These are phyloP conservation scores for Bolboschoenus planiculmis DNA, from an alignment of 176 grass and related monocot species.

Conservation along the genomic window DNA sequence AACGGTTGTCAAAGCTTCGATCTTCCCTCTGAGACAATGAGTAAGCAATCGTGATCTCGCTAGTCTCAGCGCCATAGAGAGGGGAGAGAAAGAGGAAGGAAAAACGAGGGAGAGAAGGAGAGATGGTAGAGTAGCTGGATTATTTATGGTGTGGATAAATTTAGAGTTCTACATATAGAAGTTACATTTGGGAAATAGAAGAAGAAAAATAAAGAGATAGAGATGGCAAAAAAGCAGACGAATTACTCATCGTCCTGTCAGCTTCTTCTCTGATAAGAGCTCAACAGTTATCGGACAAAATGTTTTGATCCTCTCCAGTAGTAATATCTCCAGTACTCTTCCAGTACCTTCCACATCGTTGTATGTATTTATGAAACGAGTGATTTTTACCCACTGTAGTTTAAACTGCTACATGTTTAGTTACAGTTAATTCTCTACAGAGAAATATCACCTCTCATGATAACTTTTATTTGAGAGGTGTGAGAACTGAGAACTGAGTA, in stretches of 20 bases:
- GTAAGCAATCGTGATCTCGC: slow-evolving; percentile 22
- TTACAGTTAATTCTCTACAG: background rate
- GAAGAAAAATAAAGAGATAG: background rate
- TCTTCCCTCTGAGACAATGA: slow-evolving; percentile 10
- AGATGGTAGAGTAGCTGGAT: background rate
- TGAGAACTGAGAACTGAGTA: background rate
- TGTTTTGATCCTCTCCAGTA: background rate
- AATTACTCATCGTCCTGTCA: slow-evolving; percentile 14
- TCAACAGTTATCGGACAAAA: background rate
- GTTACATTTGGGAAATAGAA: background rate
- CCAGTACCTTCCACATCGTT: background rate
- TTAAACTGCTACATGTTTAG: background rate
- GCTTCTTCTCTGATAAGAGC: background rate
- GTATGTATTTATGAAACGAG: background rate
- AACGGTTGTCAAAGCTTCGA: background rate
- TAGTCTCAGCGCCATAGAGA: slow-evolving; percentile 2
- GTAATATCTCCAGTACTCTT: background rate
- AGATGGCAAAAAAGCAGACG: background rate
- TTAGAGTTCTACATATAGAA: background rate
- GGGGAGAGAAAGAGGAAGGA: background rate
- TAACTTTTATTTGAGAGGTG: background rate
- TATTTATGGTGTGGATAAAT: slow-evolving; percentile 7
- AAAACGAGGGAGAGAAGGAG: background rate
- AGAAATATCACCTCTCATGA: background rate
- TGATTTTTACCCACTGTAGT: background rate